These are phyloP conservation scores for Hericium erinaceus DNA, from an alignment of 768 basidiomycete genomes.

Conservation along the genomic window DNA sequence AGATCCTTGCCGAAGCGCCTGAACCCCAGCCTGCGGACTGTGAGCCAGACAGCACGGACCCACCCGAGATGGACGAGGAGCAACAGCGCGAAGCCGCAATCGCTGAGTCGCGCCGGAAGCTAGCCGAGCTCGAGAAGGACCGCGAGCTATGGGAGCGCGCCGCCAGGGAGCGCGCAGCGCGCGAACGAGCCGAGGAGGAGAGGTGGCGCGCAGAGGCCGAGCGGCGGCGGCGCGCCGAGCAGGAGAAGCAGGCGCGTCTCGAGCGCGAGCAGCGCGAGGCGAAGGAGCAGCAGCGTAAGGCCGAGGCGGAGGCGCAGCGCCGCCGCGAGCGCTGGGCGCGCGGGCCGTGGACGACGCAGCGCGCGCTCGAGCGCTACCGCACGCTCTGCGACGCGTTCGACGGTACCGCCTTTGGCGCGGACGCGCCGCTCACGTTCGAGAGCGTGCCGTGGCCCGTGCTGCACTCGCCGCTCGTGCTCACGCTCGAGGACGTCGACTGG, in stretches of 20 bases:
- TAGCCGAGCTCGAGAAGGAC: constrained; percentile 59
- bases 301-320: constrained; percentile 28
- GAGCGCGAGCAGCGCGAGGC: constrained; percentile 14
- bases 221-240: neutral
- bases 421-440: constrained; percentile 46
- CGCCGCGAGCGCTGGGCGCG: constrained; percentile 40
- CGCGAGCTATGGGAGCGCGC: constrained; percentile 51
- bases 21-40: constrained; percentile 1
- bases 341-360: constrained; percentile 52
- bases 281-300: constrained; percentile 17
- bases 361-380: constrained; percentile 67
- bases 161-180: constrained; percentile 24
- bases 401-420: constrained; percentile 41
- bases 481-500: constrained; percentile 64
- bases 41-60: neutral
- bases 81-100: constrained; percentile 31
- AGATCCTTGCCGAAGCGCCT: constrained; percentile 21
- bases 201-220: constrained; percentile 18
- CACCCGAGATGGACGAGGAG: constrained; percentile 1
- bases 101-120: constrained; percentile 56
- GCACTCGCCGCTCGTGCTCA: constrained; percentile 38
- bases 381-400: constrained; percentile 56
- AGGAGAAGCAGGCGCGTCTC: constrained; percentile 24
- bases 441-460: constrained; percentile 74
- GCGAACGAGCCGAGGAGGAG: constrained; percentile 19